These are phyloP conservation scores for Cryptococcus maquisensis DNA, from an alignment of 1,284 basidiomycete genomes.

Conservation along the genomic window DNA sequence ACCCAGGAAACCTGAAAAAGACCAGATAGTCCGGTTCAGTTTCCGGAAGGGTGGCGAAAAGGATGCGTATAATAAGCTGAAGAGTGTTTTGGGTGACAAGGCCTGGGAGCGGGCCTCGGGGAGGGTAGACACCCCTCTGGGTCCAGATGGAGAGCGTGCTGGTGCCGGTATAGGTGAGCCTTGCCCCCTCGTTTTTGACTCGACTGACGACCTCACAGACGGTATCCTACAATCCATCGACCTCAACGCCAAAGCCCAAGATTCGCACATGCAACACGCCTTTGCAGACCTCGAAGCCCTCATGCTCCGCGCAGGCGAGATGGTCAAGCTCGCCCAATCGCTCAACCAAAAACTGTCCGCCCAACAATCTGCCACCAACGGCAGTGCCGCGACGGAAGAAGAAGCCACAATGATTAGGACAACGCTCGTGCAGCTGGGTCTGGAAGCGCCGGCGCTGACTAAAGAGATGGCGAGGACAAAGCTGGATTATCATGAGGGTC, in stretches of 20 bases:
- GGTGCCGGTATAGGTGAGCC: slow-evolving; percentile 32
- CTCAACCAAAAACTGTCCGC: slow-evolving; percentile 77
- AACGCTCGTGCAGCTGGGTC: slow-evolving; percentile 80
- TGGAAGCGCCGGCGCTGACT: slow-evolving; percentile 70
- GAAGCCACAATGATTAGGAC: slow-evolving; percentile 81
- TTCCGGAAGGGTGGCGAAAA: slow-evolving; percentile 90
- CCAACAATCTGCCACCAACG: slow-evolving; percentile 28
- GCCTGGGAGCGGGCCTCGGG: slow-evolving; percentile 59
- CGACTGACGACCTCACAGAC: slow-evolving; percentile 51
- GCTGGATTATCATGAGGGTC: slow-evolving; percentile 68
- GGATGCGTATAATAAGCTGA: slow-evolving; percentile 73
- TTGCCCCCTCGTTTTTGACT: background rate
- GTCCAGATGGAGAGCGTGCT: slow-evolving; percentile 7
- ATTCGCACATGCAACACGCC: slow-evolving; percentile 69
- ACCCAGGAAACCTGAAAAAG: slow-evolving; percentile 17
- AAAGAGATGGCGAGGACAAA: slow-evolving; percentile 86
- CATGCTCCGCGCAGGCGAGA: slow-evolving; percentile 86
- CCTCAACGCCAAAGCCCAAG: slow-evolving; percentile 61
- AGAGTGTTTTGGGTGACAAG: slow-evolving; percentile 68
- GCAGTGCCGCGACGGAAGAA: slow-evolving; percentile 54
- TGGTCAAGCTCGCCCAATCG: slow-evolving; percentile 81
- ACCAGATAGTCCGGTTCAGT: slow-evolving; percentile 62
- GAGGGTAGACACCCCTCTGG: background rate
- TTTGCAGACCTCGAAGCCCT: slow-evolving; percentile 85
- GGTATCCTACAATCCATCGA: slow-evolving; percentile 73